phyloP scores from a whole-genome alignment of 169 alveolate genomes.

The Cryptosporidium sp. region DNA sequence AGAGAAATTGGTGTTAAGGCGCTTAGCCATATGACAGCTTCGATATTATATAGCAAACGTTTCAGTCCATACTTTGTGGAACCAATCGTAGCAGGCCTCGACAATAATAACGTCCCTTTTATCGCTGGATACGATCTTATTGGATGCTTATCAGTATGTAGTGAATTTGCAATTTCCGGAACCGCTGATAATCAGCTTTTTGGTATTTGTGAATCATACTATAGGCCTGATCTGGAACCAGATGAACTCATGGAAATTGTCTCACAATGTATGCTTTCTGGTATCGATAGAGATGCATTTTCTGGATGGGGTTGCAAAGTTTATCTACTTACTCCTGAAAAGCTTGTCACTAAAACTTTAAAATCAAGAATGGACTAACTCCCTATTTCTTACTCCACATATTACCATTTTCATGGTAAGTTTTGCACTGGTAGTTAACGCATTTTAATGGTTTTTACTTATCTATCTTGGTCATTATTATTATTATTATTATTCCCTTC shows the following conservation, averaged over 20 bases:
- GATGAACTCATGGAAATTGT: constrained; percentile 93
- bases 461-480: no score
- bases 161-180: constrained; percentile 94
- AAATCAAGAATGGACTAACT: constrained; percentile 90
- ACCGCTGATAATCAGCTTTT: constrained; percentile 94
- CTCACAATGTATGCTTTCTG: constrained; percentile 95
- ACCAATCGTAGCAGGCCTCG: constrained; percentile 93
- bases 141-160: constrained; percentile 88
- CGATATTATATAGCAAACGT: constrained; percentile 89
- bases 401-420: not conserved
- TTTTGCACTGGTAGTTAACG: not conserved
- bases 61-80: constrained; percentile 93
- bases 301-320: constrained; percentile 95
- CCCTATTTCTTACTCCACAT: not conserved
- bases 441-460: no score
- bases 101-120: constrained; percentile 86
- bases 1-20: constrained; percentile 90
- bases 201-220: constrained; percentile 96
- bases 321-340: constrained; percentile 83
- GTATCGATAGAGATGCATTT: constrained; percentile 94
- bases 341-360: constrained; percentile 84
- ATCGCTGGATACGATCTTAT: constrained; percentile 91
- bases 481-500: no score
- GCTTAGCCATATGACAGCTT: constrained; percentile 90
- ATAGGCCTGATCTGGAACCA: constrained; percentile 91